Base-by-base conservation (phyloP, 1,139 yeast species). In the Kodamaea sp. region DNA sequence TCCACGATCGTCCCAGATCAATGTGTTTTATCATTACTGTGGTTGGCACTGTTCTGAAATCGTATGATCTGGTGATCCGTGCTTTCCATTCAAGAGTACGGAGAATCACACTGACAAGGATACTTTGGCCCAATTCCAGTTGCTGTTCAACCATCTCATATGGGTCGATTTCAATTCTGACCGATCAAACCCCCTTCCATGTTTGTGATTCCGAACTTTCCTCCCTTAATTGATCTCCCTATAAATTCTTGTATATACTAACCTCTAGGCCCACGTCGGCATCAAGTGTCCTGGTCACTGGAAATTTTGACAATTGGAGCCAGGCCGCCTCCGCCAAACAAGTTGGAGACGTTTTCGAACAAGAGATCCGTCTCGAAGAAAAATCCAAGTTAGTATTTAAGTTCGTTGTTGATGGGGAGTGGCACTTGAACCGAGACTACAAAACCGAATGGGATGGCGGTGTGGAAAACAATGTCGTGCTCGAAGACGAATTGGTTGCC, bases 221-320 rank as follows among this genome's bases (percentile, higher is more conserved):
- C n/a, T n/a, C n/a, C n/a, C n/a, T n/a, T n/a, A n/a, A n/a, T n/a
- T n/a, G n/a, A n/a, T n/a, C n/a, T n/a, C 21, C 6, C 21, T 18
- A 6, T 18, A 18, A 18, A 18, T 18, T 7, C 21, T 7, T 7
- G 8, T 7, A 18, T 7, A 9, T 25, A 33, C 42, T 34, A 33
- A 31, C 39, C 6, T 8, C 14, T 22, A 39, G 42, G 42, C 42
- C 42, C 9, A 16, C 16, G 5, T n/a, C 13, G 27, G 39, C 36
- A 18, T n/a, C 28, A 15, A 12, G 29, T 8, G 39, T 70, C 21
- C 59, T 59, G 28, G 61, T 70, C 22, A 70, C 76, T 3, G 76
- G 76, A 4, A 61, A 53, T 37, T 70, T 70, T 44, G 73, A 70
- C 39, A 45, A 61, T 34, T 70, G 76, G 76, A 43, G 61, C 12